phyloP scores from a whole-genome alignment of 306 rosid genomes.

The Citrullus mucosospermus region DNA sequence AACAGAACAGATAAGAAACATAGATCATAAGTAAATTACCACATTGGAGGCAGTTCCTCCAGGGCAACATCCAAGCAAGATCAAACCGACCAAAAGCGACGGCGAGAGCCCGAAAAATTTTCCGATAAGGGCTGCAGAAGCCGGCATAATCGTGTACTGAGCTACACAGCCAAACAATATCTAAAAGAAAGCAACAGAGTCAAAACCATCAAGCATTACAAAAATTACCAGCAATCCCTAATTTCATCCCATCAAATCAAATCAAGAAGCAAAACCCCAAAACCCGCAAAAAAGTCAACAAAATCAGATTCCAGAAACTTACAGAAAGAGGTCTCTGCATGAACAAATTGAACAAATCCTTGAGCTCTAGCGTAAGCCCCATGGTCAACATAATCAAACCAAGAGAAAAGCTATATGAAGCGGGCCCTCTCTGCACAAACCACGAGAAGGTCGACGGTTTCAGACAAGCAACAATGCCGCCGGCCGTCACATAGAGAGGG shows the following conservation, averaged over 20 bases:
- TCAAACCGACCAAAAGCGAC: slow-evolving; percentile 27
- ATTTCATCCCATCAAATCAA: neutral
- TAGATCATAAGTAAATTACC: slow-evolving; percentile 13
- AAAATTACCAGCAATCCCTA: neutral
- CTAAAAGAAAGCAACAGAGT: slow-evolving; percentile 11
- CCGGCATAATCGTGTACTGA: slow-evolving; percentile 33
- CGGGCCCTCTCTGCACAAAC: slow-evolving; percentile 22
- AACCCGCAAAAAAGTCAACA: neutral
- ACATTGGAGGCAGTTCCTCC: slow-evolving; percentile 43
- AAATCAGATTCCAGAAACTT: neutral
- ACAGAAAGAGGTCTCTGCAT: slow-evolving; percentile 22
- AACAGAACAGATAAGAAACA: neutral
- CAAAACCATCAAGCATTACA: neutral
- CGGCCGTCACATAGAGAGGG: slow-evolving; percentile 27
- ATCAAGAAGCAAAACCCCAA: neutral
- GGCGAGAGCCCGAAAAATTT: slow-evolving; percentile 23
- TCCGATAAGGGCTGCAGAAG: slow-evolving; percentile 14
- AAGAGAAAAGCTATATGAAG: slow-evolving; percentile 26
- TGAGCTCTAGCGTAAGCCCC: slow-evolving; percentile 32
- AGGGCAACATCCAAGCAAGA: slow-evolving; percentile 37
- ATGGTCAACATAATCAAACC: slow-evolving; percentile 33
- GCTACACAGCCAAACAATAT: slow-evolving; percentile 31
- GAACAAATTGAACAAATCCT: slow-evolving; percentile 20
- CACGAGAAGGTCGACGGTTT: slow-evolving; percentile 31
- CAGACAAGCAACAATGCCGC: slow-evolving; percentile 29